These are phyloP conservation scores for Chaetomium sp. DNA, from an alignment of 2,329 filamentous ascomycete species.

Conservation along the genomic window DNA sequence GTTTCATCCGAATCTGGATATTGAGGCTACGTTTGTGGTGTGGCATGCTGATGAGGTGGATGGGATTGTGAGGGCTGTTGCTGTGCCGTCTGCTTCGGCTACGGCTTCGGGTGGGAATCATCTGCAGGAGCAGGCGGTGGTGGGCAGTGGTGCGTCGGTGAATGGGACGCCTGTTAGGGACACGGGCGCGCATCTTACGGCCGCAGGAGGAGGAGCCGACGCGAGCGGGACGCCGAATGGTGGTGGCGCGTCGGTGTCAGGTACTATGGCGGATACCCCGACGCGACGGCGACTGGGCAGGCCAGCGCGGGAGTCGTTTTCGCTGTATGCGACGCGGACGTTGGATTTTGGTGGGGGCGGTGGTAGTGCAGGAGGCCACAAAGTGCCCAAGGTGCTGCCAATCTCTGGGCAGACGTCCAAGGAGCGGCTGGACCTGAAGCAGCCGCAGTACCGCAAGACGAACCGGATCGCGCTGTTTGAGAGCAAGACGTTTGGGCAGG, in stretches of 20 bases:
- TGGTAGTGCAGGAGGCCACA: conserved; percentile 34
- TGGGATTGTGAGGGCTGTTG: conserved; percentile 51
- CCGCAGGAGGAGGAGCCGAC: conserved; percentile 37
- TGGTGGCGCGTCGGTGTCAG: conserved; percentile 28
- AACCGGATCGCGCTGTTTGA: conserved; percentile 76
- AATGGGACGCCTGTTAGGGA: conserved; percentile 33
- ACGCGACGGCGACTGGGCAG: conserved; percentile 39
- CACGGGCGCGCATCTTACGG: conserved; percentile 40
- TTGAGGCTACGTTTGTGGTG: conserved; percentile 71
- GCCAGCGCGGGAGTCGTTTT: conserved; percentile 44
- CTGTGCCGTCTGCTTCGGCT: conserved; percentile 10
- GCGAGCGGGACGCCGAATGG: conserved; percentile 37
- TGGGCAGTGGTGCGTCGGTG: too few species aligned
- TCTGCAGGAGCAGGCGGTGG: too few species aligned
- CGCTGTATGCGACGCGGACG: conserved; percentile 47
- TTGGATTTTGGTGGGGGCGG: conserved; percentile 31
- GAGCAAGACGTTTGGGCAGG: conserved; percentile 75
- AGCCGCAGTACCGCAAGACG: conserved; percentile 68
- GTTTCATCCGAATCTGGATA: conserved; percentile 91
- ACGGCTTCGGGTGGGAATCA: too few species aligned
- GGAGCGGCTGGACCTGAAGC: conserved; percentile 70
- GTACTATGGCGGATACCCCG: conserved; percentile 30
- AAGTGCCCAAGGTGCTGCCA: conserved; percentile 62
- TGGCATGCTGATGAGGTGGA: conserved; percentile 83
- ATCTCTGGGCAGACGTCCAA: conserved; percentile 73